Base-by-base conservation (phyloP, 192 early-diverging fungal genomes). In the Piromyces sp. region DNA sequence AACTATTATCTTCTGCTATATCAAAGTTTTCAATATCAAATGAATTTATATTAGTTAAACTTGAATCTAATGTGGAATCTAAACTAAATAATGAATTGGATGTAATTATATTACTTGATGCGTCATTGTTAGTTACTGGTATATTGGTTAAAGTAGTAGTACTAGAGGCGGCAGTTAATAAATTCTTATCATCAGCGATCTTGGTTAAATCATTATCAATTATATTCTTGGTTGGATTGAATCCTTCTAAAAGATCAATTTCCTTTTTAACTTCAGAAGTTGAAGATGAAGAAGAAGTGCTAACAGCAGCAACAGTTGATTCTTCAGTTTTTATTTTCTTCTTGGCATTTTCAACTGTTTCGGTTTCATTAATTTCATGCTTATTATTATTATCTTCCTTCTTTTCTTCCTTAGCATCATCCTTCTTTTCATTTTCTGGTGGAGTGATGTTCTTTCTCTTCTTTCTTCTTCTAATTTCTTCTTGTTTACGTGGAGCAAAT, bases 401-500 rank as follows among this genome's bases (percentile, higher is more conserved):
- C 5, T 4, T n/a, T 68, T 68, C 51, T n/a, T 68, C 31, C 17
- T 68, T 68, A n/a, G 26, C 37, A 13, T 38, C 22, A 26, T 68
- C 37, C 17, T 68, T 68, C 4, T 17, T n/a, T n/a, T 68, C 51
- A 68, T 68, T 68, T 68, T 68, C 51, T 68, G 51, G 42, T 51
- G 42, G 51, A 68, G 16, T 68, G n/a, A 68, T n/a, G n/a, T 68
- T 68, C 51, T 68, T 68, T n/a, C 51, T 68, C 51, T 68, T 68
- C 26, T 68, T 68, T 68, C 51, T 68, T 68, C 51, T 68, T 68
- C 51, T 68, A 68, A 68, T 68, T 68, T 68, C 51, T 68, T 68
- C 51, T 68, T 68, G 51, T 68, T 68, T 68, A 91, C 86, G 81
- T 84, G 89, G 89, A 83, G 87, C 86, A 80, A 89, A 90, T 86